Evolutionary conservation across 345 rosid species (phyloP).

Genomic region (Cardamine resedifolia): DNA sequence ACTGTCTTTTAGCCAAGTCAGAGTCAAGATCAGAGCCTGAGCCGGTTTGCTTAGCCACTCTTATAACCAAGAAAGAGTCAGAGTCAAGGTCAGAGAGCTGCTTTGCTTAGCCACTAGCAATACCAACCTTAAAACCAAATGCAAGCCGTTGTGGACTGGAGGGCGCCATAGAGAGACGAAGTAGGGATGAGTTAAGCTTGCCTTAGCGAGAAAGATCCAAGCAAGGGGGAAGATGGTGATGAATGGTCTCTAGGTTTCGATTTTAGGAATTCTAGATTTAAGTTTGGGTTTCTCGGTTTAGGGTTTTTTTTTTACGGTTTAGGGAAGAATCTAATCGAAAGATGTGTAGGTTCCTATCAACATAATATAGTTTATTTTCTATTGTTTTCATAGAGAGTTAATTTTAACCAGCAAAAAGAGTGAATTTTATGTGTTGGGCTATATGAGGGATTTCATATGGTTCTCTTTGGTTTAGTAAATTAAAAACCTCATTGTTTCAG

Average conservation of each 20-base stretch:
- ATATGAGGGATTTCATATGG: too few species aligned
- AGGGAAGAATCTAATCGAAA: background rate
- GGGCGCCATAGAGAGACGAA: background rate
- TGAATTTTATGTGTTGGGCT: too few species aligned
- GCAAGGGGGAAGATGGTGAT: conserved; percentile 2
- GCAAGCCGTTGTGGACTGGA: too few species aligned
- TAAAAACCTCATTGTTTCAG: background rate
- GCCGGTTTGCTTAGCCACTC: background rate
- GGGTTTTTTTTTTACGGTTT: background rate
- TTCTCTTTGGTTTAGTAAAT: too few species aligned
- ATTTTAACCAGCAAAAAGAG: too few species aligned
- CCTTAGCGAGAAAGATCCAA: background rate
- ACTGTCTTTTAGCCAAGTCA: background rate
- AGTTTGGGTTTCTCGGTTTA: background rate
- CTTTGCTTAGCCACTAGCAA: background rate
- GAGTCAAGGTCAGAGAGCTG: background rate
- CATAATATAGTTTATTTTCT: too few species aligned
- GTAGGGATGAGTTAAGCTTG: conserved; percentile 4
- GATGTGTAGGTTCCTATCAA: background rate
- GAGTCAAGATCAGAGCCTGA: background rate
- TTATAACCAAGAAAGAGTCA: background rate
- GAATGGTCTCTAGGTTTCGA: background rate
- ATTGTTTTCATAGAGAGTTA: too few species aligned
- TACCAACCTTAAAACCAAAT: background rate
- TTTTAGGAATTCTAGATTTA: background rate